These are phyloP conservation scores for Mycena metata DNA, from an alignment of 768 basidiomycete species.

Conservation along the genomic window DNA sequence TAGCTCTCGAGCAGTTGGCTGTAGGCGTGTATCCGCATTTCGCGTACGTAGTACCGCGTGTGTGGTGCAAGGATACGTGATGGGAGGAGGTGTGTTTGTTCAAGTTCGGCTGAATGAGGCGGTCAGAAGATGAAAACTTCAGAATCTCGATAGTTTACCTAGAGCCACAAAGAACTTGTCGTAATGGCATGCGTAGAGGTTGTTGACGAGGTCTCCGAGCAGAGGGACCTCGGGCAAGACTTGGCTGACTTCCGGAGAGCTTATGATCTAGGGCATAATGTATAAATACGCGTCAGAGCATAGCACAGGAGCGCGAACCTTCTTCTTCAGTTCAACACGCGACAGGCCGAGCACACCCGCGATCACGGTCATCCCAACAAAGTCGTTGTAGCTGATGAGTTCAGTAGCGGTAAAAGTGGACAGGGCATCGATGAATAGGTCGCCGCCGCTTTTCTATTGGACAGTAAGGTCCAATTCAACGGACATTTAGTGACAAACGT, in stretches of 20 bases:
- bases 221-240: constrained; percentile 86
- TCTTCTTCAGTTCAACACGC: constrained; percentile 91
- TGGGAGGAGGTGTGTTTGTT: constrained; percentile 89
- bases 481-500: background rate
- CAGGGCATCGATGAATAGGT: constrained; percentile 89
- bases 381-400: constrained; percentile 88
- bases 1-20: constrained; percentile 93
- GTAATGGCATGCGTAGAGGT: constrained; percentile 93
- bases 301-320: constrained; percentile 58
- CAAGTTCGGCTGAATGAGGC: constrained; percentile 76
- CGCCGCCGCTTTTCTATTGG: constrained; percentile 73
- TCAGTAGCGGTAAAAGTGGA: constrained; percentile 96
- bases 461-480: background rate
- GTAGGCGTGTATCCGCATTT: constrained; percentile 97
- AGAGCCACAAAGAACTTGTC: constrained; percentile 94
- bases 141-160: constrained; percentile 58
- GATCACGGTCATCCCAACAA: constrained; percentile 88
- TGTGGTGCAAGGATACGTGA: constrained; percentile 90
- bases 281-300: background rate
- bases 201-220: constrained; percentile 87
- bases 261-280: constrained; percentile 70
- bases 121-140: constrained; percentile 3
- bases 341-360: constrained; percentile 81
- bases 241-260: constrained; percentile 89
- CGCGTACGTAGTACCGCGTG: constrained; percentile 90